phyloP scores from a whole-genome alignment of 2,329 filamentous ascomycete species.

The Blastomyces gilchristii region DNA sequence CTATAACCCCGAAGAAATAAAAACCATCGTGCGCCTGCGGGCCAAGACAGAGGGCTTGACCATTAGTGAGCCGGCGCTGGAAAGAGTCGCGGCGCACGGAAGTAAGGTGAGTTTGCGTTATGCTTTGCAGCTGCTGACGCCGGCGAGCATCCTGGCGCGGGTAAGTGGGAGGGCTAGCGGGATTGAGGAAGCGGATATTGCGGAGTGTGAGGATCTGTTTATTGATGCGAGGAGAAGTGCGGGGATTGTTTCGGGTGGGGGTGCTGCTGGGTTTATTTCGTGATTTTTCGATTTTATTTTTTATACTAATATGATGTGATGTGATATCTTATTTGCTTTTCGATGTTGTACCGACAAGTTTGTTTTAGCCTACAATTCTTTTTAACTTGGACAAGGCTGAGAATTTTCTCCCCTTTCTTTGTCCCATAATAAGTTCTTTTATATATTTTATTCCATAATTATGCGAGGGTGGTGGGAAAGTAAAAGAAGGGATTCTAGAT shows the following conservation, averaged over 20 bases:
- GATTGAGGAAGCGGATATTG: conserved; percentile 66
- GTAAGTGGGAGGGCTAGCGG: conserved; percentile 63
- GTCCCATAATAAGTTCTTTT: neutral
- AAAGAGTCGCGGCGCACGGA: conserved; percentile 78
- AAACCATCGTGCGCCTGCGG: conserved; percentile 77
- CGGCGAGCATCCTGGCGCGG: conserved; percentile 80
- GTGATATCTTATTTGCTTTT: neutral
- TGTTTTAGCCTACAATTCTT: neutral
- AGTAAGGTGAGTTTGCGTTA: conserved; percentile 85
- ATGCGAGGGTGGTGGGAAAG: neutral
- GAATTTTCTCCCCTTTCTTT: neutral
- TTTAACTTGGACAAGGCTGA: neutral
- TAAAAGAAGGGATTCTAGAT: neutral
- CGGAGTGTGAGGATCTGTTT: conserved; percentile 74
- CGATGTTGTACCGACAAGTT: conserved; percentile 1
- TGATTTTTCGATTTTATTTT: conserved; percentile 28
- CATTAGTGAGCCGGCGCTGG: conserved; percentile 71
- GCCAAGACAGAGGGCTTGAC: conserved; percentile 70
- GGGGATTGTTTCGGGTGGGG: conserved; percentile 53
- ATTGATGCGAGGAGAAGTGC: conserved; percentile 73
- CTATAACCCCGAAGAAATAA: conserved; percentile 81
- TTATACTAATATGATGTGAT: neutral
- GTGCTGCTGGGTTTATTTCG: conserved; percentile 54
- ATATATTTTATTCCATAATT: neutral
- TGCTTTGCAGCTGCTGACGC: conserved; percentile 81